These are phyloP conservation scores for Candida corydali DNA, from an alignment of 805 yeast species.

Conservation along the genomic window DNA sequence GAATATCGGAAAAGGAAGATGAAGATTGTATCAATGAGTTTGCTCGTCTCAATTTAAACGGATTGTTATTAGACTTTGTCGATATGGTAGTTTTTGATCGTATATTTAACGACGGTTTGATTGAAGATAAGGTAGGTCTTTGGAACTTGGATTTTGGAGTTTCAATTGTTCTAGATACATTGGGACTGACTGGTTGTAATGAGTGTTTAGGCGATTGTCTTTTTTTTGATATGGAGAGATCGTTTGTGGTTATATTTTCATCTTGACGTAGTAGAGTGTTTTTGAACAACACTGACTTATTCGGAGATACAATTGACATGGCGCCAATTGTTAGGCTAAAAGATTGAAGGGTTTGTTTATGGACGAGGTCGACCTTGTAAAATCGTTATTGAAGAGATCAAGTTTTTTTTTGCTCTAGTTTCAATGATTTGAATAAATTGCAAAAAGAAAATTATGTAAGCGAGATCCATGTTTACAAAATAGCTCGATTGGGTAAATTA, in stretches of 20 bases:
- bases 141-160: constrained; percentile 8
- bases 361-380: too few species aligned
- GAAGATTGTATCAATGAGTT: constrained; percentile 27
- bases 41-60: constrained; percentile 26
- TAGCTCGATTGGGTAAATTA: too few species aligned
- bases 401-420: too few species aligned
- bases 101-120: constrained; percentile 19
- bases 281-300: neutral
- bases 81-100: constrained; percentile 23
- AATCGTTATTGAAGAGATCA: too few species aligned
- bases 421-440: too few species aligned
- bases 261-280: constrained; percentile 3
- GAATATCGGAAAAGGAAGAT: constrained; percentile 20
- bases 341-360: neutral
- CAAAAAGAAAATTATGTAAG: too few species aligned
- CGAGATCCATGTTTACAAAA: too few species aligned
- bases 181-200: constrained; percentile 35
- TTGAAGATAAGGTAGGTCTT: constrained; percentile 13
- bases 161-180: constrained; percentile 17
- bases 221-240: neutral
- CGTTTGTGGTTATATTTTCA: neutral
- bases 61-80: neutral
- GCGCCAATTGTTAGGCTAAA: neutral
- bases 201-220: constrained; percentile 15
- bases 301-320: constrained; percentile 5